A percentile compares a stretch with the other conserved stretches of the same genome.
phyloP scores from a whole-genome alignment of 768 basidiomycete species.

The Lactarius evosmus region DNA sequence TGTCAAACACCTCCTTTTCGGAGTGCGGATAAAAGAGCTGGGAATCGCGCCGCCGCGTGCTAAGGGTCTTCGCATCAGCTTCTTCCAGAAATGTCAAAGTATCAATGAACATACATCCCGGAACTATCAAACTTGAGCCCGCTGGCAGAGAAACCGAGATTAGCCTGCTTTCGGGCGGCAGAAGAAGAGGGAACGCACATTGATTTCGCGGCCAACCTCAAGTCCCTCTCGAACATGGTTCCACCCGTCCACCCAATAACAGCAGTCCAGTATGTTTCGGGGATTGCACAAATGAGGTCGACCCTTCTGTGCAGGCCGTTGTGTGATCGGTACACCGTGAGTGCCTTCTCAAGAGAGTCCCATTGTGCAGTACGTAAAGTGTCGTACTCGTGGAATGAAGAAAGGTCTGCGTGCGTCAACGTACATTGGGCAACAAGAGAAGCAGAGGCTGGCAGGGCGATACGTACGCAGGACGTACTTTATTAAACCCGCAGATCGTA shows the following conservation, averaged over 20 bases:
- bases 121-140: conserved; percentile 84
- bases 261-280: conserved; percentile 81
- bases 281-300: conserved; percentile 79
- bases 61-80: conserved; percentile 31
- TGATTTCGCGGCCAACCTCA: conserved; percentile 70
- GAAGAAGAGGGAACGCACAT: conserved; percentile 38
- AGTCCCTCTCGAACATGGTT: conserved; percentile 84
- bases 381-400: conserved; percentile 55
- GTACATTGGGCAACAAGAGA: background rate
- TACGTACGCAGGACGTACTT: conserved; percentile 82
- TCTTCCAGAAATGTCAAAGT: conserved; percentile 3
- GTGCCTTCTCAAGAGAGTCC: conserved; percentile 81
- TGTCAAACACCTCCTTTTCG: conserved; percentile 70
- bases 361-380: conserved; percentile 56
- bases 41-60: conserved; percentile 63
- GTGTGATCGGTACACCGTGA: conserved; percentile 76
- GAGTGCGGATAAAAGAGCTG: conserved; percentile 55
- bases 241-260: conserved; percentile 92
- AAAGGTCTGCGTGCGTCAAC: conserved; percentile 45
- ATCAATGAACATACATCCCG: conserved; percentile 55
- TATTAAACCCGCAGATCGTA: conserved; percentile 61
- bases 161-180: background rate
- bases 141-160: conserved; percentile 36
- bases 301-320: conserved; percentile 50
- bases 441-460: background rate